Percentiles rank a stretch among this genome's conserved stretches.
Evolutionary conservation across 257 asterid species (phyloP).

Genomic region (Thymus mandschuricus): DNA sequence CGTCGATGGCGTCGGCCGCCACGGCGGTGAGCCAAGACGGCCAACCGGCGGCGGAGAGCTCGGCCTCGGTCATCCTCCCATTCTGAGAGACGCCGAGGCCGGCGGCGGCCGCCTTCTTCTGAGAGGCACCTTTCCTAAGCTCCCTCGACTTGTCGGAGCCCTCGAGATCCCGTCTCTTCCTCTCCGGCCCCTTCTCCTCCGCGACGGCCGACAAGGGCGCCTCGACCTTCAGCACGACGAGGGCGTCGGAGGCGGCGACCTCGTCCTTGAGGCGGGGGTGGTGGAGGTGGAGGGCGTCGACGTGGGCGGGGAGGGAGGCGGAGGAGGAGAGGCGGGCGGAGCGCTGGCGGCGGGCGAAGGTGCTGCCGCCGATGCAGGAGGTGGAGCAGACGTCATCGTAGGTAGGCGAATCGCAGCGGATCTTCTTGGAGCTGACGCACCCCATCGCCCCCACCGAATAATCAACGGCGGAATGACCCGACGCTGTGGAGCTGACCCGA

Average conservation of each 20-base stretch:
- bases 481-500: slow-evolving; percentile 36
- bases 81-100: slow-evolving; percentile 42
- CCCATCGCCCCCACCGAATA: slow-evolving; percentile 89
- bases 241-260: slow-evolving; percentile 37
- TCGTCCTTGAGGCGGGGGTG: not conserved
- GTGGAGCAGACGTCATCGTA: slow-evolving; percentile 35
- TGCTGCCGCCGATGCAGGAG: slow-evolving; percentile 19
- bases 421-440: slow-evolving; percentile 85
- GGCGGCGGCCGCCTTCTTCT: slow-evolving; percentile 32
- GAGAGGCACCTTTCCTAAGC: slow-evolving; percentile 39
- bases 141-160: slow-evolving; percentile 35
- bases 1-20: slow-evolving; percentile 81
- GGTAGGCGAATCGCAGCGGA: slow-evolving; percentile 45
- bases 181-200: slow-evolving; percentile 39
- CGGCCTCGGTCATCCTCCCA: slow-evolving; percentile 60
- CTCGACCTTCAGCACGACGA: slow-evolving; percentile 35
- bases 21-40: slow-evolving; percentile 83
- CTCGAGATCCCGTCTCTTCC: slow-evolving; percentile 12
- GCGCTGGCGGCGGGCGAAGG: slow-evolving; percentile 19
- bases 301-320: slow-evolving; percentile 8
- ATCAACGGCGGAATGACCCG: slow-evolving; percentile 46
- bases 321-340: slow-evolving; percentile 30
- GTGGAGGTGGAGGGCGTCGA: not conserved
- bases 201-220: not conserved
- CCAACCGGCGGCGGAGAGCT: slow-evolving; percentile 79